Evolutionary conservation across 208 protist species (phyloP).

Genomic region (Trichomonas gallinae): DNA sequence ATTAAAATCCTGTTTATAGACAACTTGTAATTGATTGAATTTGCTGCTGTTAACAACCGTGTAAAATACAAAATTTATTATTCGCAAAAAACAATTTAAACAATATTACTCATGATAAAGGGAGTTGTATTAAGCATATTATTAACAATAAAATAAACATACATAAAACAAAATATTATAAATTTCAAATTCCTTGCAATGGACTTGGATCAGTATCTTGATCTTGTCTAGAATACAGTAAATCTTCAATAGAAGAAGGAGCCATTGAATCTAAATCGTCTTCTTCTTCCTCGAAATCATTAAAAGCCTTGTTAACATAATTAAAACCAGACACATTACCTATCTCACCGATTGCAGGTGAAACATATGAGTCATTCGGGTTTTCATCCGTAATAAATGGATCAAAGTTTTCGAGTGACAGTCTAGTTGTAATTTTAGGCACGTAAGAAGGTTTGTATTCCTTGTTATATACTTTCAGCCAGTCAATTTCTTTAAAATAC

Average conservation of each 20-base stretch:
- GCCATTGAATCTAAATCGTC: background rate
- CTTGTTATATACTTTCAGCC: background rate
- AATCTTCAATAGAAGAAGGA: background rate
- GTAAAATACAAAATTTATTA: too few species aligned
- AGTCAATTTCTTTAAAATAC: conserved; percentile 21
- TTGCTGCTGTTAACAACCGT: too few species aligned
- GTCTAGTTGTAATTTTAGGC: background rate
- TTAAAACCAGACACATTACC: background rate
- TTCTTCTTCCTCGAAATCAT: background rate
- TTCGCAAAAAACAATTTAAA: too few species aligned
- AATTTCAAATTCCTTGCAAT: too few species aligned
- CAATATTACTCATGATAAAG: too few species aligned
- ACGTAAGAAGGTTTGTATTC: conserved; percentile 24
- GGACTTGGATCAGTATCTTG: too few species aligned
- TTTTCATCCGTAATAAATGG: conserved; percentile 25
- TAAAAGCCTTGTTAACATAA: background rate
- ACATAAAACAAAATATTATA: too few species aligned
- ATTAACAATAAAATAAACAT: too few species aligned
- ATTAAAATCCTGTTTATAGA: too few species aligned
- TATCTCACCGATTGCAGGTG: background rate
- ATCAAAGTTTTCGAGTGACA: conserved; percentile 30
- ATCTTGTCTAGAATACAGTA: background rate
- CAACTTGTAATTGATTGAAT: too few species aligned
- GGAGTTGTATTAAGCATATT: too few species aligned
- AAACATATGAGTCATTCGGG: conserved; percentile 24